These are phyloP conservation scores for Fonsecaea erecta DNA, from an alignment of 2,329 filamentous ascomycete species.

Conservation along the genomic window DNA sequence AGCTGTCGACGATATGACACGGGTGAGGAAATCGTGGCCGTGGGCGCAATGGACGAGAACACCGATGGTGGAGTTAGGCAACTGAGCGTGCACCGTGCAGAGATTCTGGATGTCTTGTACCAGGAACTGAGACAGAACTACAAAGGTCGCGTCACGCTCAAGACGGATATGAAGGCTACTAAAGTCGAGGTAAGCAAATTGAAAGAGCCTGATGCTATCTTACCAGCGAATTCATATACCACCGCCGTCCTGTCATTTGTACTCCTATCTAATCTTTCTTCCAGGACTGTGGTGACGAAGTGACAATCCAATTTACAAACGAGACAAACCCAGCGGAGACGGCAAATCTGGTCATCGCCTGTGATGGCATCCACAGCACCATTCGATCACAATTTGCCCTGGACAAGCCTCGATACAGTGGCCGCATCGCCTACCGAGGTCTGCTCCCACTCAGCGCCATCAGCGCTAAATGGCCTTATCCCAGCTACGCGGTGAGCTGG, in stretches of 20 bases:
- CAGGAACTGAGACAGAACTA: slow-evolving; percentile 3
- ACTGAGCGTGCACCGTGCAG: slow-evolving; percentile 39
- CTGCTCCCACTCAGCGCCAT: slow-evolving; percentile 15
- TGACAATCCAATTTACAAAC: slow-evolving; percentile 38
- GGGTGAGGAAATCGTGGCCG: slow-evolving; percentile 41
- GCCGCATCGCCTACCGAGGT: slow-evolving; percentile 26
- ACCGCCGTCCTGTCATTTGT: not conserved
- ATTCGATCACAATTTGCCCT: slow-evolving; percentile 10
- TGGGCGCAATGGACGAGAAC: slow-evolving; percentile 37
- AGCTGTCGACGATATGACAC: slow-evolving; percentile 45
- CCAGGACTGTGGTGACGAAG: slow-evolving; percentile 17
- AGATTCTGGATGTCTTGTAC: slow-evolving; percentile 42
- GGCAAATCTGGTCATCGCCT: slow-evolving; percentile 35
- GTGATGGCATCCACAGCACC: slow-evolving; percentile 37
- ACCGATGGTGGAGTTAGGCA: slow-evolving; percentile 17
- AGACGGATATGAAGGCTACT: slow-evolving; percentile 13
- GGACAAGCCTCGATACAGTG: slow-evolving; percentile 24
- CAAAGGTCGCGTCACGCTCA: not conserved
- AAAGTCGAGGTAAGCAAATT: slow-evolving; percentile 6
- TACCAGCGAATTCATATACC: not conserved
- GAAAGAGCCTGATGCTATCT: not conserved
- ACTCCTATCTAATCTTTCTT: not conserved
- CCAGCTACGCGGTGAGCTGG: slow-evolving; percentile 41
- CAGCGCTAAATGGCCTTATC: slow-evolving; percentile 35
- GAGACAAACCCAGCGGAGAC: slow-evolving; percentile 21